Evolutionary conservation across 2,329 filamentous ascomycete genomes (phyloP).

Genomic region (Ustilaginoidea virens): DNA sequence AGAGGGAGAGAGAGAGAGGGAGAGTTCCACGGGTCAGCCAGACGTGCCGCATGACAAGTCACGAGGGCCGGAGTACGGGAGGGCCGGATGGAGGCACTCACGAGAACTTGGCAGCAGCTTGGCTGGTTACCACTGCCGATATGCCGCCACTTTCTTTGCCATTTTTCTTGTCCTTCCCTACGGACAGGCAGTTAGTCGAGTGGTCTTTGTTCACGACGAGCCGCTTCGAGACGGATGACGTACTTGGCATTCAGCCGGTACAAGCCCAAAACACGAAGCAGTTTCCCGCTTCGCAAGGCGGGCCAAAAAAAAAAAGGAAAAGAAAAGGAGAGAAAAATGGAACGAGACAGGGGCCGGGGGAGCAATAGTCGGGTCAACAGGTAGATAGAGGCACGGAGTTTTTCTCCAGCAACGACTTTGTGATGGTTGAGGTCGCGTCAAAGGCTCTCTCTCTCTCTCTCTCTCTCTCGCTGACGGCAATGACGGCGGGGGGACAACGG

Average conservation of each 20-base stretch:
- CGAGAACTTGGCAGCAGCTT: slow-evolving; percentile 35
- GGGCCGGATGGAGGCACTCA: slow-evolving; percentile 18
- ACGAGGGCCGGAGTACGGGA: slow-evolving; percentile 9
- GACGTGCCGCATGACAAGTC: slow-evolving; percentile 10
- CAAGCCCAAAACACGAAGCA: slow-evolving; percentile 14
- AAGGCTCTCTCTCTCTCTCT: too few species aligned
- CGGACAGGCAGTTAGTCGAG: not conserved
- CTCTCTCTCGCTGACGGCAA: too few species aligned
- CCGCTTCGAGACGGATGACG: slow-evolving; percentile 4
- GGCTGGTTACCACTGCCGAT: slow-evolving; percentile 36
- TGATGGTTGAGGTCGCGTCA: slow-evolving; percentile 1
- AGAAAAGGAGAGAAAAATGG: not conserved
- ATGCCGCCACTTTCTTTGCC: slow-evolving; percentile 37
- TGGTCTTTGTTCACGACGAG: not conserved
- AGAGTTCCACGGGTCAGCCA: slow-evolving; percentile 11
- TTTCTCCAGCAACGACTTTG: not conserved
- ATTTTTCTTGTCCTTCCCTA: slow-evolving; percentile 35
- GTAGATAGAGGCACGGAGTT: too few species aligned
- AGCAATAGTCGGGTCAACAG: too few species aligned
- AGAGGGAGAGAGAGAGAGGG: too few species aligned
- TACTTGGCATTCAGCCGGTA: slow-evolving; percentile 22
- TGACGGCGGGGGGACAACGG: too few species aligned
- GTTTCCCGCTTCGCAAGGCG: slow-evolving; percentile 14
- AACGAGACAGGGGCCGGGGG: too few species aligned
- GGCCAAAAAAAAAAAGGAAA: slow-evolving; percentile 5